Evolutionary conservation across 2,329 filamentous ascomycete genomes (phyloP).

Genomic region (Pseudocercospora cruenta): DNA sequence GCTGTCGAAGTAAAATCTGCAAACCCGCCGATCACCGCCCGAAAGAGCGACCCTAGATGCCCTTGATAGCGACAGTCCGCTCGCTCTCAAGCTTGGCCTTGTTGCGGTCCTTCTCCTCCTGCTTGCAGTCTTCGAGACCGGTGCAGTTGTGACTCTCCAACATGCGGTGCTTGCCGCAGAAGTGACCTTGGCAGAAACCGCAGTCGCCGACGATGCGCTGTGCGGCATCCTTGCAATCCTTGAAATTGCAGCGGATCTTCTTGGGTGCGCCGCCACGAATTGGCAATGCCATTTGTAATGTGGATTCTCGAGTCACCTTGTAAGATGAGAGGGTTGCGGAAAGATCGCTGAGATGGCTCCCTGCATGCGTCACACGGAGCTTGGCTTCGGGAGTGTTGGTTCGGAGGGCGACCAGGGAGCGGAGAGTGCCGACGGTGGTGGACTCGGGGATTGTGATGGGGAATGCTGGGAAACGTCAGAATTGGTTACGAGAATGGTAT

Average conservation of each 20-base stretch:
- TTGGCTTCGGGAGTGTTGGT: conserved; percentile 56
- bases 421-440: conserved; percentile 60
- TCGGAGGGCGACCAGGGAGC: conserved; percentile 60
- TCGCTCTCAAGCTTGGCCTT: conserved; percentile 89
- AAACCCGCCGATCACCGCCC: not conserved
- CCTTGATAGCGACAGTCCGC: conserved; percentile 90
- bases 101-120: conserved; percentile 93
- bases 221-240: conserved; percentile 83
- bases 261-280: conserved; percentile 66
- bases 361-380: conserved; percentile 61
- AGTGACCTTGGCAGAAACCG: conserved; percentile 90
- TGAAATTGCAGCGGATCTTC: conserved; percentile 84
- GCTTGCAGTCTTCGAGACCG: conserved; percentile 95
- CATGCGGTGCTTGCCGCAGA: conserved; percentile 92
- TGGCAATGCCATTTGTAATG: conserved; percentile 59
- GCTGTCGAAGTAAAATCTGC: not conserved
- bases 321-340: conserved; percentile 51
- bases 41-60: conserved; percentile 59
- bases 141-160: conserved; percentile 93
- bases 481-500: conserved; percentile 17
- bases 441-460: conserved; percentile 58
- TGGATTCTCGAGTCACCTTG: conserved; percentile 55
- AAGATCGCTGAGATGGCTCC: conserved; percentile 56
- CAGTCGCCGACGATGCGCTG: conserved; percentile 97
- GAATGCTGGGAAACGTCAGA: conserved; percentile 52